phyloP scores from a whole-genome alignment of 2,329 filamentous ascomycete genomes.

The Pleomassaria siparia region DNA sequence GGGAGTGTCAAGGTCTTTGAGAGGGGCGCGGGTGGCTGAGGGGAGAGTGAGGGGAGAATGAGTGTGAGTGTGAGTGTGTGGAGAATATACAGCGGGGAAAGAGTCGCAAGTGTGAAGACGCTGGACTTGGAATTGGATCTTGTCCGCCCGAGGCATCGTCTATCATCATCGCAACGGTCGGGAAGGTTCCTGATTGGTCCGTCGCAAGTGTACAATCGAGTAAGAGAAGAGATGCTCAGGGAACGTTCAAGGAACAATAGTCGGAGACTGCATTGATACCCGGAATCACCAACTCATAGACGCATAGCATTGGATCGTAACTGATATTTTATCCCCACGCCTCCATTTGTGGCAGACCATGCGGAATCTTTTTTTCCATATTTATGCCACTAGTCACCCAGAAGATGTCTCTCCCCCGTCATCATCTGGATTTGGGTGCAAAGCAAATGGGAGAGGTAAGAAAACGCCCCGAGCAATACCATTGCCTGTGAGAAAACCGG shows the following conservation, averaged over 20 bases:
- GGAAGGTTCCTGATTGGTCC: too few species aligned
- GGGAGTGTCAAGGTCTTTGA: slow-evolving; percentile 82
- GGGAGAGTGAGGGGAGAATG: too few species aligned
- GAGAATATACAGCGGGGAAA: too few species aligned
- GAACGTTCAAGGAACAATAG: too few species aligned
- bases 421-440: slow-evolving; percentile 34
- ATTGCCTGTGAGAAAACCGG: slow-evolving; percentile 30
- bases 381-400: slow-evolving; percentile 39
- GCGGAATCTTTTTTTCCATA: slow-evolving; percentile 44
- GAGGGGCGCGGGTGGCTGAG: slow-evolving; percentile 59
- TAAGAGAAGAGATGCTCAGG: too few species aligned
- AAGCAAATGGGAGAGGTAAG: slow-evolving; percentile 37
- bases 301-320: neutral
- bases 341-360: slow-evolving; percentile 44
- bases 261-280: neutral
- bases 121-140: too few species aligned
- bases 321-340: slow-evolving; percentile 11
- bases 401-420: slow-evolving; percentile 23
- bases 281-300: neutral
- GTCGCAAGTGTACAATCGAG: too few species aligned
- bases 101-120: too few species aligned
- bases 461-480: slow-evolving; percentile 44
- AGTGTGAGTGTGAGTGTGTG: neutral
- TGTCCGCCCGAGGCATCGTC: too few species aligned
- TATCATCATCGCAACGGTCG: too few species aligned